Evolutionary conservation across 768 basidiomycete genomes (phyloP), one percentile per base, ranked within the genome.

Genomic region (Serendipita indica): DNA sequence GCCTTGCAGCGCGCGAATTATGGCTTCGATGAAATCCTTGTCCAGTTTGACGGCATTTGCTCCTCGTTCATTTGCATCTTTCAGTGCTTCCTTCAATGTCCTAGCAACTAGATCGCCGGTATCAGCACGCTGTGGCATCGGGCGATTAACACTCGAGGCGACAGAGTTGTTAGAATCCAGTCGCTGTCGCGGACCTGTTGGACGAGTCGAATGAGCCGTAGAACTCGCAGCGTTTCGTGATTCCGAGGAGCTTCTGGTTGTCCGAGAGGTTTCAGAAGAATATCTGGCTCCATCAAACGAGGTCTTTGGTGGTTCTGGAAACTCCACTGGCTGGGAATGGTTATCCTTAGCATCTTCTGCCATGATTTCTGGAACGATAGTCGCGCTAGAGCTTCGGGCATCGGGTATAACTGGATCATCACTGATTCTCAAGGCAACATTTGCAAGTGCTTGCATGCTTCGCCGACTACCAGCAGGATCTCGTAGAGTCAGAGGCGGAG

Each of bases 11-110:
- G 82, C 77, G 25, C 70, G 69, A 45, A 93, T 66, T 18, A 92
- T 78, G 10, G 79, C 76, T 66, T 86, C 83, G 6, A 92, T 73
- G 60, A 92, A 79, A 33, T 69, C 76, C n/a, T 79, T 74, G 63
- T 93, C 89, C 12, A 97, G 72, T 62, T 77, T 78, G 39, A 91
- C 73, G 52, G 83, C 79, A 41, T 77, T 74, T 18, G 74, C 73
- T 7, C 79, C 79, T 33, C 79, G 77, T 20, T 79, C 79, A 60
- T 74, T 76, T 4, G 84, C 80, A 62, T 81, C 79, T 2, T 73
- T 66, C 27, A 89, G 68, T 0, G 77, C 77, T 65, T 89, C 84
- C 27, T 67, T 62, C n/a, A 71, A 58, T 57, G 64, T 60, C 7
- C 65, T 37, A 1, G 59, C 60, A 7, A 65, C 63, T 30, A 76